A percentile compares a stretch with the other conserved stretches of the same genome.
These are phyloP conservation scores for Penicillium sp. DNA, from an alignment of 2,329 filamentous ascomycete genomes.

Conservation along the genomic window DNA sequence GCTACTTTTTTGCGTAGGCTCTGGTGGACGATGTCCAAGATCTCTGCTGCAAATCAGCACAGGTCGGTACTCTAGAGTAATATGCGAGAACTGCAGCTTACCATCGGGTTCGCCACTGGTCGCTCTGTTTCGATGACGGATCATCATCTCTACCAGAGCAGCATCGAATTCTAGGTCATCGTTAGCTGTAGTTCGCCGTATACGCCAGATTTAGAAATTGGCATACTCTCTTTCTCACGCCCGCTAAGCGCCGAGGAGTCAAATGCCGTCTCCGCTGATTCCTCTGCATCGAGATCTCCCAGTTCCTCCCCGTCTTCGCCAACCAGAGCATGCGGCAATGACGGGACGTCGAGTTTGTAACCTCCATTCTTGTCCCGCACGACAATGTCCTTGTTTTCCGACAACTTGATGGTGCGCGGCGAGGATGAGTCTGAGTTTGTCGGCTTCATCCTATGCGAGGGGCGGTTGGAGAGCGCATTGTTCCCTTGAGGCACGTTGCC, in stretches of 20 bases:
- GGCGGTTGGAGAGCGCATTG: slow-evolving; percentile 21
- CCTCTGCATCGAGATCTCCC: slow-evolving; percentile 50
- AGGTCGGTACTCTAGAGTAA: neutral
- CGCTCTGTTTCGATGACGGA: slow-evolving; percentile 46
- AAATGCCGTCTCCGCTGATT: slow-evolving; percentile 55
- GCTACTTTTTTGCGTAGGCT: slow-evolving; percentile 71
- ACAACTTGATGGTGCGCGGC: slow-evolving; percentile 19
- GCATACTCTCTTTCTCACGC: slow-evolving; percentile 44
- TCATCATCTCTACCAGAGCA: slow-evolving; percentile 46
- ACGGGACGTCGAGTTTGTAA: slow-evolving; percentile 48
- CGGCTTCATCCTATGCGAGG: slow-evolving; percentile 24
- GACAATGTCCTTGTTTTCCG: slow-evolving; percentile 49
- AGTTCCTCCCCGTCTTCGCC: slow-evolving; percentile 42
- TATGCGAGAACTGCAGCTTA: slow-evolving; percentile 37
- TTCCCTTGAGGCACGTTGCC: slow-evolving; percentile 14
- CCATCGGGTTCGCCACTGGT: slow-evolving; percentile 64
- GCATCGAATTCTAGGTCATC: slow-evolving; percentile 44
- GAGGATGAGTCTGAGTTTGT: slow-evolving; percentile 22
- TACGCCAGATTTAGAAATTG: neutral
- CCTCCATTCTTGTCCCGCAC: slow-evolving; percentile 50
- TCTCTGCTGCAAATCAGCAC: slow-evolving; percentile 49
- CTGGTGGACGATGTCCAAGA: slow-evolving; percentile 66
- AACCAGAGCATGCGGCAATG: slow-evolving; percentile 37
- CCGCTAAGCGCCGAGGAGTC: slow-evolving; percentile 39
- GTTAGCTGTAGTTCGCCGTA: neutral